These are phyloP conservation scores for Mollisiaceae sp. DNA, from an alignment of 2,329 filamentous ascomycete species.

Conservation along the genomic window DNA sequence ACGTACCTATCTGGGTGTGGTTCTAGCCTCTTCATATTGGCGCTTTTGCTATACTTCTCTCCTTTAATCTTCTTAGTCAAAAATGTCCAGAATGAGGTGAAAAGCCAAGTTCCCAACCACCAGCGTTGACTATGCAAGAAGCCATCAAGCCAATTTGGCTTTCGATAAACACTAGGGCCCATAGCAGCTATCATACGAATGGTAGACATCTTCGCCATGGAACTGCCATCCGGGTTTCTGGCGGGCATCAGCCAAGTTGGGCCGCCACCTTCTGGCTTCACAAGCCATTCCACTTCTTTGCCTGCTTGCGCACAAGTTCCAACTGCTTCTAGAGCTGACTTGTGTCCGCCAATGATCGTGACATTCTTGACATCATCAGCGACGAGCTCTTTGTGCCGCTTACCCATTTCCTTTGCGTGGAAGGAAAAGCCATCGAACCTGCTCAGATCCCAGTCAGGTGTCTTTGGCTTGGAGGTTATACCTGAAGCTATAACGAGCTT, in stretches of 20 bases:
- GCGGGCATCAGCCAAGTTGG: slow-evolving; percentile 22
- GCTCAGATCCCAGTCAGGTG: slow-evolving; percentile 43
- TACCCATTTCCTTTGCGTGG: slow-evolving; percentile 20
- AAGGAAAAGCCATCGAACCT: slow-evolving; percentile 20
- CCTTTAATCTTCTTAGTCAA: slow-evolving; percentile 15
- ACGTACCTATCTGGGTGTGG: slow-evolving; percentile 12
- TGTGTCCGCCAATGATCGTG: slow-evolving; percentile 65
- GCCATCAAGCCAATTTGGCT: slow-evolving; percentile 17
- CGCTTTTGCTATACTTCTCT: slow-evolving; percentile 21
- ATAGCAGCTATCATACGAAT: slow-evolving; percentile 10
- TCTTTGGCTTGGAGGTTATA: slow-evolving; percentile 54
- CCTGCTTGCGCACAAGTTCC: slow-evolving; percentile 63
- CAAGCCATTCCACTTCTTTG: slow-evolving; percentile 38
- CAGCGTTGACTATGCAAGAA: slow-evolving; percentile 20
- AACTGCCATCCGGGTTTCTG: slow-evolving; percentile 16
- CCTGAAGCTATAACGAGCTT: slow-evolving; percentile 60
- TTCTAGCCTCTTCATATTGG: slow-evolving; percentile 20
- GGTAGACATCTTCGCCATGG: slow-evolving; percentile 14
- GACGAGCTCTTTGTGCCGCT: slow-evolving; percentile 21
- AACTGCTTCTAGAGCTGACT: slow-evolving; percentile 69
- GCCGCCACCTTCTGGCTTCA: slow-evolving; percentile 55
- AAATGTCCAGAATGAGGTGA: slow-evolving; percentile 21
- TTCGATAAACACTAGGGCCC: slow-evolving; percentile 19
- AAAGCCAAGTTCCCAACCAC: slow-evolving; percentile 23
- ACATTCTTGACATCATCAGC: slow-evolving; percentile 42